Evolutionary conservation across 177 flowering plant species (phyloP), one percentile per base, ranked within the genome.

Genomic region (Vitis hybrid): DNA sequence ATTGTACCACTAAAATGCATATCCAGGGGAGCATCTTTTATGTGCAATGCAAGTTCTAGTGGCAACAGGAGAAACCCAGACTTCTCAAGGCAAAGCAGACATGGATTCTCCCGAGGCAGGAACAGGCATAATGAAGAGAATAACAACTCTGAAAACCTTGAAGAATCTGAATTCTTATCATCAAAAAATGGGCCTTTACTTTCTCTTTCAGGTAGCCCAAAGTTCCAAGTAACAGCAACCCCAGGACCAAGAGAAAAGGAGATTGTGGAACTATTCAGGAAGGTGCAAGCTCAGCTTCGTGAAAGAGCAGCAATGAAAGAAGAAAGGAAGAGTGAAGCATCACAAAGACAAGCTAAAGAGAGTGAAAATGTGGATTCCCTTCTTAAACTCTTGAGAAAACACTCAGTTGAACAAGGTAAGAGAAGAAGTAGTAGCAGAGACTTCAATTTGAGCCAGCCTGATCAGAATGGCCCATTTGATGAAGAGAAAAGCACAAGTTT

Each of bases 241-340:
- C 95, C 98, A n/a, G 97, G 95, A 41, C 90, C 85, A 2, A 85
- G 88, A 71, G 97, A 94, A 78, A 91, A 82, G 65, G 99, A 94
- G 80, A 91, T 94, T 72, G 93, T 92, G 13, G 95, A 91, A 64
- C 80, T 94, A n/a, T 94, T 92, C 80, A 78, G 88, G 64, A 91
- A 90, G 80, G 91, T 94, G 64, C 95, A 94, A 74, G 86, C 86
- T 30, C 89, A 87, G 79, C 92, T 90, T 50, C 87, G 91, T 17
- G 88, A 87, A 77, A 77, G 91, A 69, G 89, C 91, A 27, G 90
- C 91, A 14, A 61, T 72, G 13, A 88, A 85, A 76, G 91, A 86
- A 77, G 91, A 83, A 35, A 87, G 85, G 81, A 88, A 79, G 82
- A 77, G 61, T 55, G 94, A 90, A 76, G 73, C 85, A 24, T 53